These are phyloP conservation scores for Azolla pinnata DNA, from an alignment of 75 land plant species.

Conservation along the genomic window DNA sequence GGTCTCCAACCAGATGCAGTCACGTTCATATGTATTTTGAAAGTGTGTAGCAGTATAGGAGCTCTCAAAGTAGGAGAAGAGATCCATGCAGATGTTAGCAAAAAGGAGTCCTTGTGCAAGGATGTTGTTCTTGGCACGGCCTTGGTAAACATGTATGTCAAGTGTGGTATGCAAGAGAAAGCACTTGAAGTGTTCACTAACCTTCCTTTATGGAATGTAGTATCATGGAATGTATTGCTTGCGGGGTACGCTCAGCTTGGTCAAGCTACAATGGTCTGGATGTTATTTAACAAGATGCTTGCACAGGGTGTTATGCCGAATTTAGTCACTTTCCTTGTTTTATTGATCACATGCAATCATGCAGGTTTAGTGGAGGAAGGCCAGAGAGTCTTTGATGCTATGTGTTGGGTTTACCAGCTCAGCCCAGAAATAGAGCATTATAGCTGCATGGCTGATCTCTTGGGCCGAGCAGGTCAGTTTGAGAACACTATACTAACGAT, in stretches of 20 bases:
- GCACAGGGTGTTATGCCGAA: slow-evolving; percentile 12
- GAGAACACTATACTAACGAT: slow-evolving; percentile 2
- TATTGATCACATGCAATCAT: slow-evolving; percentile 26
- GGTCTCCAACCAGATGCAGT: slow-evolving; percentile 18
- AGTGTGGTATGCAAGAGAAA: slow-evolving; percentile 35
- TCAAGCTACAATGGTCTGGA: slow-evolving; percentile 8
- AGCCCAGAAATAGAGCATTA: slow-evolving; percentile 18
- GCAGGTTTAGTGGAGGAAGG: slow-evolving; percentile 21
- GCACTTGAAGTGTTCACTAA: slow-evolving; percentile 28
- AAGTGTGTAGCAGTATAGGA: slow-evolving; percentile 21
- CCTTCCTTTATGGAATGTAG: slow-evolving; percentile 15
- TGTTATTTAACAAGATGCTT: slow-evolving; percentile 18
- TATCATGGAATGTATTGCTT: slow-evolving; percentile 36
- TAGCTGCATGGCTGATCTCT: slow-evolving; percentile 15
- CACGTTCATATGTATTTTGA: slow-evolving; percentile 12
- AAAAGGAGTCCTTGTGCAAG: slow-evolving; percentile 4
- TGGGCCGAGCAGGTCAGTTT: slow-evolving; percentile 11
- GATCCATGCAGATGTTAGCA: slow-evolving; percentile 20
- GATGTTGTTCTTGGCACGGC: slow-evolving; percentile 13
- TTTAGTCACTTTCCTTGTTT: slow-evolving; percentile 24
- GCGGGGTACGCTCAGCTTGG: slow-evolving; percentile 33
- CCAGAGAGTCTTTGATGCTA: slow-evolving; percentile 3
- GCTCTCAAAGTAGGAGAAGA: slow-evolving; percentile 18
- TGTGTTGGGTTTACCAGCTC: slow-evolving; percentile 5
- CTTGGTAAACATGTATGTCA: slow-evolving; percentile 39